Base-by-base conservation (phyloP, 805 yeast species). In the Saccharomycopsis sp. region DNA sequence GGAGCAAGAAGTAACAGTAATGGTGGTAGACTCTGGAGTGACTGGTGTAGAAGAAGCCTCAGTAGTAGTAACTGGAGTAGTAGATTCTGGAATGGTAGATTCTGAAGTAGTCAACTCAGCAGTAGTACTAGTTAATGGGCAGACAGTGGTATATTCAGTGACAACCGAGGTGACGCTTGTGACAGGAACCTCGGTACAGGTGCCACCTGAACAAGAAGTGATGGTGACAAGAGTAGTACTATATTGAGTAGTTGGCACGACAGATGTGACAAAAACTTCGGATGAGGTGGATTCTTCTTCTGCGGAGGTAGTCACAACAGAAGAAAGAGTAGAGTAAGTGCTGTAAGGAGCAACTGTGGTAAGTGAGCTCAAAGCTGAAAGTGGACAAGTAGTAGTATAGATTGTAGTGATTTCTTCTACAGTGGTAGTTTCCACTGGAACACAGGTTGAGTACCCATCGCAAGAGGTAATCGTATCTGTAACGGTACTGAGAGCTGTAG, bases 381-480 rank as follows among this genome's bases (percentile, higher is more conserved):
- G 41, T 23, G 60, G 62, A 44, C 63, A 61, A 23, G 57, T 56
- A 18, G 63, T 56, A 37, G 61, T 58, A 57, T 54, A 57, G 3
- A 47, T 44, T 20, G 56, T 53, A 29, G 55, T 52, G 7, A 52
- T 16, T 8, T 44, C 34, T 16, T 50, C 29, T 18, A 51, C 53
- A 41, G 40, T 24, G 5, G 53, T 55, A 14, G 59, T 57, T 20
- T 46, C 41, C 24, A 51, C 54, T 18, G 61, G 62, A n/a, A 54
- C 58, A 52, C 62, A 60, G 29, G 8, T 48, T 2, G 57, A 14
- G 34, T 44, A 14, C 2, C 57, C 62, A n/a, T 55, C 16, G 41
- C 62, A 60, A 18, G 62, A 60, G 15, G 62, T 60, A 12, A 60
- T 60, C 5, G 60, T 57, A n/a, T 52, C 62, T 16, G 41, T 21